A percentile compares a stretch with the other conserved stretches of the same genome.
These are phyloP conservation scores for Nothophytophthora sp. DNA, from an alignment of 352 stramenopile species.

Conservation along the genomic window DNA sequence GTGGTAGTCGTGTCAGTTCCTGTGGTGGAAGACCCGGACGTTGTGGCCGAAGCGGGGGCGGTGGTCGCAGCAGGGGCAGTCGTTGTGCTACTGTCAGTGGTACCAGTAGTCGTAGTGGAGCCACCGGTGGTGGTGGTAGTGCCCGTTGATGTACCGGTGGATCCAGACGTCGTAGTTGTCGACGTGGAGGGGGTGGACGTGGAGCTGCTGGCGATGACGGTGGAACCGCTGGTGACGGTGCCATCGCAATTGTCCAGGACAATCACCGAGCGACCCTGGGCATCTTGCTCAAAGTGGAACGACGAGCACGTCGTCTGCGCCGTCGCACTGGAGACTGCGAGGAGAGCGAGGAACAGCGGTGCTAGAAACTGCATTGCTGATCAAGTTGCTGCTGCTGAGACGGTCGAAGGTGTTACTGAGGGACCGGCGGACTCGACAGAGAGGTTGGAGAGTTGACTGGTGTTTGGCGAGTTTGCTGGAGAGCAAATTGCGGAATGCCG, in stretches of 20 bases:
- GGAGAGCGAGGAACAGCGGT: slow-evolving; percentile 10
- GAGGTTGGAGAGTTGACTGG: not conserved
- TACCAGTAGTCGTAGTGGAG: too few relatives aligned
- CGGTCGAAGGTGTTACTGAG: too few relatives aligned
- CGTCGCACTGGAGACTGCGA: slow-evolving; percentile 5
- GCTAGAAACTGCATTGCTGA: slow-evolving; percentile 15
- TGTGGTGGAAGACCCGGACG: not conserved
- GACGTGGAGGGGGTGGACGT: too few relatives aligned
- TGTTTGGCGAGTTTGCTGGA: not conserved
- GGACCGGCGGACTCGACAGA: too few relatives aligned
- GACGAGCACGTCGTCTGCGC: slow-evolving; percentile 13
- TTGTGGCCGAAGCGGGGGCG: too few relatives aligned
- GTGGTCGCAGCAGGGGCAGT: not conserved
- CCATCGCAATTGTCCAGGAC: slow-evolving; percentile 17
- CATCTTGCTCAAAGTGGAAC: slow-evolving; percentile 20
- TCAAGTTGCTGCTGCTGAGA: too few relatives aligned
- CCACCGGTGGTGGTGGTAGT: not conserved
- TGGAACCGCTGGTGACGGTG: slow-evolving; percentile 9
- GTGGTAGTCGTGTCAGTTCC: not conserved
- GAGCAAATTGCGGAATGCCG: slow-evolving; percentile 20
- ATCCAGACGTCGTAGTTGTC: too few relatives aligned
- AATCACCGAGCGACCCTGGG: slow-evolving; percentile 12
- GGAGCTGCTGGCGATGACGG: slow-evolving; percentile 8
- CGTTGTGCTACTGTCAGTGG: not conserved
- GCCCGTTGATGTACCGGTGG: too few relatives aligned